Conservation (phyloP, 257 asterid genomes). For the Ocimum tenuiflorum region DNA sequence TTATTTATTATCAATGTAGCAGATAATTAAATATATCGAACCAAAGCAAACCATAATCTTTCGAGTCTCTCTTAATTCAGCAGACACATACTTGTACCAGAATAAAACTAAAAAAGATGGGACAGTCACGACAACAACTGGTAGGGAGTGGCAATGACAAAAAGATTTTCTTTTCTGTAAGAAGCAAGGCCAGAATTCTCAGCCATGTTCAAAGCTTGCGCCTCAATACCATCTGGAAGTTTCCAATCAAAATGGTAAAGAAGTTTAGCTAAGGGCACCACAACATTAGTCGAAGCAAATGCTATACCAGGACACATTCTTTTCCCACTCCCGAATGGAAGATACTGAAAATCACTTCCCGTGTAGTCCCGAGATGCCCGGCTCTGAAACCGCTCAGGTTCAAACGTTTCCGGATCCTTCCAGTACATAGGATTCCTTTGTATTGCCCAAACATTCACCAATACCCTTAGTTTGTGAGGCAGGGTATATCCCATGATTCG, state of each 20-base stretch:
- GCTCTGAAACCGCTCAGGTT: slow-evolving; percentile 10
- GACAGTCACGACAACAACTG: no score
- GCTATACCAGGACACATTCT: slow-evolving; percentile 30
- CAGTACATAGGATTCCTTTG: slow-evolving; percentile 26
- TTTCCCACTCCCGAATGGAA: slow-evolving; percentile 34
- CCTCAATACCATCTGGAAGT: slow-evolving; percentile 17
- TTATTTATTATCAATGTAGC: no score
- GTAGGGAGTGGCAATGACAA: slow-evolving; percentile 12
- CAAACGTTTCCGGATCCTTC: slow-evolving; percentile 20
- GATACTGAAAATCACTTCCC: slow-evolving; percentile 15
- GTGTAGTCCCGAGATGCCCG: neutral
- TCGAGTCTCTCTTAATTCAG: no score
- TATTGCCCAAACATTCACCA: slow-evolving; percentile 32
- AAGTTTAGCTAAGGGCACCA: slow-evolving; percentile 25
- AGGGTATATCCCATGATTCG: slow-evolving; percentile 17
- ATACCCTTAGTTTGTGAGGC: slow-evolving; percentile 15
- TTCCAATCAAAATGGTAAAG: slow-evolving; percentile 30
- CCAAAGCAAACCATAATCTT: no score
- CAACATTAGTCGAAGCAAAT: slow-evolving; percentile 13
- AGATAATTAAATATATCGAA: no score
- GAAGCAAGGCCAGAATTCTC: slow-evolving; percentile 14
- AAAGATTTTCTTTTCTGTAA: slow-evolving; percentile 8
- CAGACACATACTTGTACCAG: no score
- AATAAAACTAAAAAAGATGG: no score
- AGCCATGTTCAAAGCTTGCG: slow-evolving; percentile 21